These are phyloP conservation scores for Crithidia expoeki DNA, from an alignment of 208 protist genomes.

Conservation along the genomic window DNA sequence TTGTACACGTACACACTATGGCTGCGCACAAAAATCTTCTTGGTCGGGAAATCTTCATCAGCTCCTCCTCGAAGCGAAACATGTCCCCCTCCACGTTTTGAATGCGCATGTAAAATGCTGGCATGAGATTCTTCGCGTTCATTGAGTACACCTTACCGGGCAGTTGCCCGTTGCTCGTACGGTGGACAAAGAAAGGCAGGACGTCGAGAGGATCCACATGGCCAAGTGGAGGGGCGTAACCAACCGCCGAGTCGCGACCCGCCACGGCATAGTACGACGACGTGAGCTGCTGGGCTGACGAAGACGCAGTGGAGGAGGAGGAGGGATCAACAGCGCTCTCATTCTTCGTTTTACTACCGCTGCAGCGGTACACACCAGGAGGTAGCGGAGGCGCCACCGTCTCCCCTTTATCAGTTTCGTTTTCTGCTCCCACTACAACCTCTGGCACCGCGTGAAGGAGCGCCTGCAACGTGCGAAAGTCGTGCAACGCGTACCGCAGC, in stretches of 20 bases:
- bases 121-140: conserved; percentile 74
- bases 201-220: conserved; percentile 76
- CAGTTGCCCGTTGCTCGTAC: conserved; percentile 75
- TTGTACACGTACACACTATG: conserved; percentile 82
- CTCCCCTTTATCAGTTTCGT: not conserved
- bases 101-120: conserved; percentile 72
- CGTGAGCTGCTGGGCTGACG: too few species aligned
- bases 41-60: conserved; percentile 92
- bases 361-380: conserved; percentile 28
- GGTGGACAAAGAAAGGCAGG: conserved; percentile 87
- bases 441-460: conserved; percentile 38
- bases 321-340: not conserved
- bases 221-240: conserved; percentile 80
- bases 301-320: not conserved
- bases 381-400: conserved; percentile 14
- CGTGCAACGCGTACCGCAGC: conserved; percentile 78
- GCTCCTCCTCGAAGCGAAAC: conserved; percentile 88
- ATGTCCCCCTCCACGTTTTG: conserved; percentile 75
- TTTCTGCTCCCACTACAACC: not conserved
- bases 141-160: conserved; percentile 79
- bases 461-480: conserved; percentile 59
- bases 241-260: conserved; percentile 56
- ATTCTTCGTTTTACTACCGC: not conserved
- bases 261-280: conserved; percentile 48
- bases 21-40: conserved; percentile 85